These are phyloP conservation scores for Peterozyma xylosa DNA, from an alignment of 805 yeast genomes.

Conservation along the genomic window DNA sequence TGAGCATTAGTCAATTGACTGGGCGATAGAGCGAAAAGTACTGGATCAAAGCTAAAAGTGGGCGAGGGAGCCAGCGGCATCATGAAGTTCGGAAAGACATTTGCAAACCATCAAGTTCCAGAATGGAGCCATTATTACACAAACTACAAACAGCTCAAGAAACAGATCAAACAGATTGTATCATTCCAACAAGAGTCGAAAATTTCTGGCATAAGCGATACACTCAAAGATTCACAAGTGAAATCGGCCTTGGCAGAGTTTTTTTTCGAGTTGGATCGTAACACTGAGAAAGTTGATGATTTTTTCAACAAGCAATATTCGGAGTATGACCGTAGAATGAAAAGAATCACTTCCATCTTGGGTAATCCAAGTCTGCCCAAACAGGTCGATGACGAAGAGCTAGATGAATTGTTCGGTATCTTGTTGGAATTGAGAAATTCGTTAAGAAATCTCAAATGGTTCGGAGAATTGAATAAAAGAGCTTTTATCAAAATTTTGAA, in stretches of 20 bases:
- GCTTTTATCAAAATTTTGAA: conserved; percentile 86
- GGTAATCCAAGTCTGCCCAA: conserved; percentile 21
- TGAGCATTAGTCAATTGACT: no score
- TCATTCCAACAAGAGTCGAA: conserved; percentile 27
- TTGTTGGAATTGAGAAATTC: conserved; percentile 69
- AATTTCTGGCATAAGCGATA: conserved; percentile 16
- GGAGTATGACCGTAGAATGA: conserved; percentile 69
- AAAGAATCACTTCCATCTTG: conserved; percentile 34
- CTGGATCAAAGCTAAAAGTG: no score
- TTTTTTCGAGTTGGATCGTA: conserved; percentile 71
- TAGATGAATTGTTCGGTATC: conserved; percentile 57
- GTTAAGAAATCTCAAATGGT: conserved; percentile 85
- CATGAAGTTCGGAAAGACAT: conserved; percentile 80
- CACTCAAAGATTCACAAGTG: conserved; percentile 32
- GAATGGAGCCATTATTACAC: conserved; percentile 84
- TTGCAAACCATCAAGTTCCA: conserved; percentile 82
- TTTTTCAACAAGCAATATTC: conserved; percentile 67
- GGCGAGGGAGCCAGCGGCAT: no score
- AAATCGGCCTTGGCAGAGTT: conserved; percentile 51
- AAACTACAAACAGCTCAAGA: conserved; percentile 80
- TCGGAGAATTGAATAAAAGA: conserved; percentile 83
- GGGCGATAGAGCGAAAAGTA: no score
- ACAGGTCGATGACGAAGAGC: conserved; percentile 41
- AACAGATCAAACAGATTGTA: conserved; percentile 62
- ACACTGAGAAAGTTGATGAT: conserved; percentile 72